Conservation (phyloP, 2,329 filamentous ascomycete genomes). For the Didymella pomorum region DNA sequence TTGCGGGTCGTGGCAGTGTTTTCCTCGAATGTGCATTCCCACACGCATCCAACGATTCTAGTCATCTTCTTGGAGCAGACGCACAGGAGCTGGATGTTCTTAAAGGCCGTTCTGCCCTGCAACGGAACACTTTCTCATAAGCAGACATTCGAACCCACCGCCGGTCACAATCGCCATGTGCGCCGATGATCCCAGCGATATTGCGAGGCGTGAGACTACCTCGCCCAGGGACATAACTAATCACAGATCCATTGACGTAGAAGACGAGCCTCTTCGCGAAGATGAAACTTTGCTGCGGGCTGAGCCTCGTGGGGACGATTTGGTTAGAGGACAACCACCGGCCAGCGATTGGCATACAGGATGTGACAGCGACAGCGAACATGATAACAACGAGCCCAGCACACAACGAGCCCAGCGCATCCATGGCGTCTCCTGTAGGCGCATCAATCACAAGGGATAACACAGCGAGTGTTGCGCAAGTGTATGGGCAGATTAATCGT, state of each 20-base stretch:
- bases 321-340: background rate
- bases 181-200: background rate
- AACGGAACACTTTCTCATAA: no score
- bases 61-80: background rate
- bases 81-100: background rate
- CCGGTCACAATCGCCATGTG: background rate
- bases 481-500: background rate
- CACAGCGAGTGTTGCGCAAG: background rate
- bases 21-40: background rate
- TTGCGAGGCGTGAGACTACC: background rate
- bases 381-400: background rate
- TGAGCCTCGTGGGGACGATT: conserved; percentile 2
- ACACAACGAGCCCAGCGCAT: background rate
- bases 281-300: background rate
- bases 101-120: background rate
- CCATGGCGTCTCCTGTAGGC: conserved; percentile 1
- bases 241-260: background rate
- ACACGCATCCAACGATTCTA: background rate
- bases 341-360: background rate
- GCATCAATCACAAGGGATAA: no score
- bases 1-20: background rate
- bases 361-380: background rate
- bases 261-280: background rate
- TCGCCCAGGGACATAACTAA: background rate
- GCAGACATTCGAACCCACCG: background rate